These are phyloP conservation scores for Candida frijolesensis DNA, from an alignment of 1,139 yeast species.

Conservation along the genomic window DNA sequence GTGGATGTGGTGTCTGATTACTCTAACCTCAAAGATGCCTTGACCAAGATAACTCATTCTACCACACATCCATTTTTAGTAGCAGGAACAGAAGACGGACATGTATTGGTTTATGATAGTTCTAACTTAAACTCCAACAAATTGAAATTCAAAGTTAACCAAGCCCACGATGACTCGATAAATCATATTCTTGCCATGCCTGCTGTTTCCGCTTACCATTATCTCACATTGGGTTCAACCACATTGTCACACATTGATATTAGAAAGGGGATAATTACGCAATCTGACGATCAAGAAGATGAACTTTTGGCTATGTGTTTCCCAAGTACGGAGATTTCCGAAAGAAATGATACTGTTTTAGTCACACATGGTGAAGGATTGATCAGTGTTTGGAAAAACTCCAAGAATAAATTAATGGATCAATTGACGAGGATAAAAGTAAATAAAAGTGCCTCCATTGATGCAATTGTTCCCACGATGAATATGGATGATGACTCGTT, in stretches of 20 bases:
- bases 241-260: constrained; percentile 80
- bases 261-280: constrained; percentile 64
- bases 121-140: constrained; percentile 40
- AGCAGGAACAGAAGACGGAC: constrained; percentile 82
- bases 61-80: constrained; percentile 65
- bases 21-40: constrained; percentile 31
- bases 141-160: constrained; percentile 44
- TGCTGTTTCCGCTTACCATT: constrained; percentile 76
- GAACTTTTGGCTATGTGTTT: constrained; percentile 78
- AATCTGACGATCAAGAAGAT: constrained; percentile 90
- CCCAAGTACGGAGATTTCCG: constrained; percentile 46
- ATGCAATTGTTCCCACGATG: constrained; percentile 74
- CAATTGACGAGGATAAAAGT: constrained; percentile 81
- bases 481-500: constrained; percentile 60
- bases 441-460: constrained; percentile 73
- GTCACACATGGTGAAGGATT: constrained; percentile 91
- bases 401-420: constrained; percentile 67
- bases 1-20: constrained; percentile 30
- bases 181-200: constrained; percentile 72
- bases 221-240: constrained; percentile 80
- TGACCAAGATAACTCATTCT: constrained; percentile 67
- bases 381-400: constrained; percentile 86
- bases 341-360: constrained; percentile 62
- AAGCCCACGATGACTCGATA: constrained; percentile 74
- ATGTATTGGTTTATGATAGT: constrained; percentile 63